Conservation (phyloP, 306 rosid genomes). For the Hylodesmum podocarpum region DNA sequence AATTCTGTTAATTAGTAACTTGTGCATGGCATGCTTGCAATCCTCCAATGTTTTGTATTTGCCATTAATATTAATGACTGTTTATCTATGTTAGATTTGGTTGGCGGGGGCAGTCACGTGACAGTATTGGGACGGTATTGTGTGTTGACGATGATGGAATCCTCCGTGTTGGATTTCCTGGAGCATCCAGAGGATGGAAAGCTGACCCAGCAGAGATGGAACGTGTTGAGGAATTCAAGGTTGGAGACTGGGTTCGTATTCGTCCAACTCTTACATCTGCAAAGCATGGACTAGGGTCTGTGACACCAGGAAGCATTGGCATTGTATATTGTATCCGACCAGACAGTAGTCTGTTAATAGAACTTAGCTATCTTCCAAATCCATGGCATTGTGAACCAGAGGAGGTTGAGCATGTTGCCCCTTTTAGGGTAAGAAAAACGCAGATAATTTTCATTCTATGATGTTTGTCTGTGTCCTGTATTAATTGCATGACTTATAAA, state of each 20-base stretch:
- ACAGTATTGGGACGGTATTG: conserved; percentile 95
- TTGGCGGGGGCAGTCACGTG: conserved; percentile 99
- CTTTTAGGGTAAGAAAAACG: conserved; percentile 68
- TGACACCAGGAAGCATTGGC: conserved; percentile 98
- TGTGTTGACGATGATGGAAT: conserved; percentile 98
- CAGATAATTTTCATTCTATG: conserved; percentile 3
- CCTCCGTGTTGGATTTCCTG: conserved; percentile 98
- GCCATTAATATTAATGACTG: conserved; percentile 15
- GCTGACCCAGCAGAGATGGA: conserved; percentile 99
- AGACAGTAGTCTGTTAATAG: conserved; percentile 90
- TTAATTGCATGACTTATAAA: neutral
- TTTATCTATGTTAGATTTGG: conserved; percentile 70
- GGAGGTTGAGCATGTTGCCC: conserved; percentile 92
- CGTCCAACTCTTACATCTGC: conserved; percentile 97
- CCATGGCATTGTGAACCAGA: conserved; percentile 99
- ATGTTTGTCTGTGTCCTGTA: neutral
- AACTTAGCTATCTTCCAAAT: conserved; percentile 91
- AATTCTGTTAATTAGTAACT: conserved; percentile 23
- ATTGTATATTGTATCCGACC: conserved; percentile 94
- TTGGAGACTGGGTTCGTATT: conserved; percentile 98
- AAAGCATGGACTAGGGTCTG: conserved; percentile 97
- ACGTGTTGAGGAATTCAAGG: conserved; percentile 96
- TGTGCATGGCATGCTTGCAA: conserved; percentile 6
- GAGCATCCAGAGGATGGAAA: conserved; percentile 99
- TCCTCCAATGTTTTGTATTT: conserved; percentile 7